Percentiles rank a stretch among this genome's conserved stretches.
Evolutionary conservation across 164 flowering plant species (phyloP).

Genomic region (Paratinospora sagittata): DNA sequence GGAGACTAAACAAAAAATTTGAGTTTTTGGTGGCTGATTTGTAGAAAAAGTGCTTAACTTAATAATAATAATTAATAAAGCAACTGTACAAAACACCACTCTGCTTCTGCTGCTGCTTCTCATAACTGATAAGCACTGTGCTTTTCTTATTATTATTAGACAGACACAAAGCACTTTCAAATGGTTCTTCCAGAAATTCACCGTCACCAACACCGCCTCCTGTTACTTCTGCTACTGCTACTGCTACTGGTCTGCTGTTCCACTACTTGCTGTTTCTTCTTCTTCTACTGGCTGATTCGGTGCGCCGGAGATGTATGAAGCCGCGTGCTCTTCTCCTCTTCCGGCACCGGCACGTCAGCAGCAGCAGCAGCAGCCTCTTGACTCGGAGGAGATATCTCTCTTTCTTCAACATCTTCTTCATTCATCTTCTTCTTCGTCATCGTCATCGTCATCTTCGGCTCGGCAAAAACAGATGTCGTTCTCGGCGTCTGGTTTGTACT

Average conservation of each 20-base stretch:
- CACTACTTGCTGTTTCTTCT: not conserved
- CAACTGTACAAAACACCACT: too few relatives aligned
- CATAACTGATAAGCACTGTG: too few relatives aligned
- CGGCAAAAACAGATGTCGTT: slow-evolving; percentile 16
- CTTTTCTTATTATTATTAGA: too few relatives aligned
- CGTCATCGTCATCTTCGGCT: slow-evolving; percentile 11
- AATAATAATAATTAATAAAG: too few relatives aligned
- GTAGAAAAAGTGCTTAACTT: too few relatives aligned
- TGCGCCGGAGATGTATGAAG: slow-evolving; percentile 46
- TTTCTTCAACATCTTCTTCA: slow-evolving; percentile 45
- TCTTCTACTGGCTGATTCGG: not conserved
- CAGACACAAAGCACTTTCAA: not conserved
- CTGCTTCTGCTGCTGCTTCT: too few relatives aligned
- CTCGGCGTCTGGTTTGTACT: not conserved
- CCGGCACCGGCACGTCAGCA: too few relatives aligned
- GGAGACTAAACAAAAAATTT: too few relatives aligned
- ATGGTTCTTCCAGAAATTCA: too few relatives aligned
- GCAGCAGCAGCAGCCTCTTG: slow-evolving; percentile 16
- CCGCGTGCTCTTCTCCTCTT: slow-evolving; percentile 2
- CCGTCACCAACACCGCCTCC: too few relatives aligned
- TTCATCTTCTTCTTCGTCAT: slow-evolving; percentile 12
- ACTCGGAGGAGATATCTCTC: slow-evolving; percentile 41
- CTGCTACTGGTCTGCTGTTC: not conserved
- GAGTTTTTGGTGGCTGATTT: too few relatives aligned
- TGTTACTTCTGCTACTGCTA: not conserved